Percentiles rank a stretch among this genome's conserved stretches.
These are phyloP conservation scores for Colletotrichum lentis DNA, from an alignment of 2,329 filamentous ascomycete species.

Conservation along the genomic window DNA sequence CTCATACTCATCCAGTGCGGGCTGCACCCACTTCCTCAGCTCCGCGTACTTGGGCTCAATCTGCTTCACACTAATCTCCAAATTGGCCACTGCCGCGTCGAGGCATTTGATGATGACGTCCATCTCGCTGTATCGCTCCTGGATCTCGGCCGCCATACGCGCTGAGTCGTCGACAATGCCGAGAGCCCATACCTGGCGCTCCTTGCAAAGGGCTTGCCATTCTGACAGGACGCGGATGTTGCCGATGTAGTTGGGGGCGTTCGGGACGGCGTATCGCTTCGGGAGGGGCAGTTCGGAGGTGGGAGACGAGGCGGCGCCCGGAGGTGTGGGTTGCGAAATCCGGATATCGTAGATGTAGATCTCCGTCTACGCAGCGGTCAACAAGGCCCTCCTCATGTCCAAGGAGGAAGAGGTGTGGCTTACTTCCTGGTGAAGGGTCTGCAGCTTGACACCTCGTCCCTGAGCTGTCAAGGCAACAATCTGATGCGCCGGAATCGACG, in stretches of 20 bases:
- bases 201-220: conserved; percentile 89
- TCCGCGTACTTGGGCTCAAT: conserved; percentile 77
- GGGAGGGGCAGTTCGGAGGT: conserved; percentile 61
- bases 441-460: conserved; percentile 83
- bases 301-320: conserved; percentile 54
- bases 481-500: conserved; percentile 76
- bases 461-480: conserved; percentile 88
- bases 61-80: conserved; percentile 76
- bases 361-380: conserved; percentile 68
- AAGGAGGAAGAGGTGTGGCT: conserved; percentile 33
- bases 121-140: conserved; percentile 75
- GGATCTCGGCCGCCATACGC: conserved; percentile 67
- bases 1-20: conserved; percentile 73
- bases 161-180: conserved; percentile 74
- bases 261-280: conserved; percentile 65
- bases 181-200: conserved; percentile 81
- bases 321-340: conserved; percentile 67
- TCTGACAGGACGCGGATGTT: conserved; percentile 81
- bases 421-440: conserved; percentile 83
- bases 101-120: conserved; percentile 81
- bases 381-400: neutral
- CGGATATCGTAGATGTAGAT: conserved; percentile 92
- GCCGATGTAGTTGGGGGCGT: conserved; percentile 82
- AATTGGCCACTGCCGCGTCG: conserved; percentile 85
- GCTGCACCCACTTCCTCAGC: conserved; percentile 73